A percentile compares a stretch with the other conserved stretches of the same genome.
Evolutionary conservation across 768 basidiomycete genomes (phyloP).

Genomic region (Xerocomellus amylosporus): DNA sequence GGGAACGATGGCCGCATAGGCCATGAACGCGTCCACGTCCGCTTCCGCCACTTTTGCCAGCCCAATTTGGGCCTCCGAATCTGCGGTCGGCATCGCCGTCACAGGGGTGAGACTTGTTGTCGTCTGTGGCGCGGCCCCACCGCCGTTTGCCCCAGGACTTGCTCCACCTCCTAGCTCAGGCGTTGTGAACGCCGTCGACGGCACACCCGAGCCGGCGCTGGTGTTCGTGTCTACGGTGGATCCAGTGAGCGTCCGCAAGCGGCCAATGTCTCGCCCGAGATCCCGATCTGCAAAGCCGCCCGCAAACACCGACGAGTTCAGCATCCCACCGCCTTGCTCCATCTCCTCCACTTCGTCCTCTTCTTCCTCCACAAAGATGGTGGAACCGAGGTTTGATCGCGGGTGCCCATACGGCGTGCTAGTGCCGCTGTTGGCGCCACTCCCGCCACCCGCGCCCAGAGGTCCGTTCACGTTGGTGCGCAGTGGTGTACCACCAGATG

Average conservation of each 20-base stretch:
- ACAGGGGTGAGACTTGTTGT: slow-evolving; percentile 68
- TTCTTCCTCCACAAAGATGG: slow-evolving; percentile 67
- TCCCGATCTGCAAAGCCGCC: slow-evolving; percentile 42
- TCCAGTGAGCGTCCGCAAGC: slow-evolving; percentile 56
- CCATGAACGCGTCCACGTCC: slow-evolving; percentile 80
- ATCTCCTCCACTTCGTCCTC: slow-evolving; percentile 69
- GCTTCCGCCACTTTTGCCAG: slow-evolving; percentile 81
- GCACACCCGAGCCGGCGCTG: slow-evolving; percentile 36
- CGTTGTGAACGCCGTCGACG: slow-evolving; percentile 57
- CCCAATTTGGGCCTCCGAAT: slow-evolving; percentile 71
- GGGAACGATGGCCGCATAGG: slow-evolving; percentile 81
- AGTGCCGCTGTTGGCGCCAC: slow-evolving; percentile 60
- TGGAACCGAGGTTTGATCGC: slow-evolving; percentile 50
- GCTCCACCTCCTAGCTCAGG: slow-evolving; percentile 48
- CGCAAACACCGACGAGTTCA: slow-evolving; percentile 32
- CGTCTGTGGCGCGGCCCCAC: slow-evolving; percentile 38
- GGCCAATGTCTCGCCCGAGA: slow-evolving; percentile 35
- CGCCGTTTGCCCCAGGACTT: slow-evolving; percentile 35
- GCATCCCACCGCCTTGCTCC: slow-evolving; percentile 37
- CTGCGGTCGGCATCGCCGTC: slow-evolving; percentile 65
- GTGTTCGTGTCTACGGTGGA: slow-evolving; percentile 38
- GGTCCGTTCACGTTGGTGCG: slow-evolving; percentile 58
- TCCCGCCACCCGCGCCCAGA: slow-evolving; percentile 35
- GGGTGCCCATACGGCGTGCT: slow-evolving; percentile 64
- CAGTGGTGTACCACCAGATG: slow-evolving; percentile 54